These are phyloP conservation scores for Ceratocystis cubensis DNA, from an alignment of 2,329 filamentous ascomycete species.

Conservation along the genomic window DNA sequence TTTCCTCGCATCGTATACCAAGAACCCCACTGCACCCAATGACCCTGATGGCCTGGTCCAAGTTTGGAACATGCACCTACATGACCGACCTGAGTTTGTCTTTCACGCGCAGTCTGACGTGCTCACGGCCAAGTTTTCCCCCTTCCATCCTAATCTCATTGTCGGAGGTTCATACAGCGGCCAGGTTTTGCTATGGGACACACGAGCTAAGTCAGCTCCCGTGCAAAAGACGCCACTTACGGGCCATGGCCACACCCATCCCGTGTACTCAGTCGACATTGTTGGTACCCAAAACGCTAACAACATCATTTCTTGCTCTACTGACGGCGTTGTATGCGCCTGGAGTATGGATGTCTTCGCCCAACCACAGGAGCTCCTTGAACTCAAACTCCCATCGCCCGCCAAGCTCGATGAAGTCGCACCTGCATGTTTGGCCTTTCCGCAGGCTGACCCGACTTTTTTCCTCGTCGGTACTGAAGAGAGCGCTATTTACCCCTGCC, in stretches of 20 bases:
- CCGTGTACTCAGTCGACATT: conserved; percentile 88
- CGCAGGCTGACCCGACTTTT: conserved; percentile 88
- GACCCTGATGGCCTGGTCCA: conserved; percentile 89
- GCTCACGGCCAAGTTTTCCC: conserved; percentile 92
- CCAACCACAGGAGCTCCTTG: conserved; percentile 86
- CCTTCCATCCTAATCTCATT: conserved; percentile 92
- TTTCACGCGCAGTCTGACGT: conserved; percentile 96
- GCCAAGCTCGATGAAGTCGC: conserved; percentile 81
- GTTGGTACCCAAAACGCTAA: conserved; percentile 97
- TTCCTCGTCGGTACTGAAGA: conserved; percentile 96
- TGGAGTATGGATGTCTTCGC: conserved; percentile 98
- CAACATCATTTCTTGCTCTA: conserved; percentile 95
- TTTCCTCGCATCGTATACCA: conserved; percentile 88
- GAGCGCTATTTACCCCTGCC: conserved; percentile 89
- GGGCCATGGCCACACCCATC: conserved; percentile 88
- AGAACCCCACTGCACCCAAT: conserved; percentile 87
- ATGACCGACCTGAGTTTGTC: conserved; percentile 87
- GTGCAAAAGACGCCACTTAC: conserved; percentile 95
- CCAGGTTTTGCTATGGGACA: conserved; percentile 95
- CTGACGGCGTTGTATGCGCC: conserved; percentile 89
- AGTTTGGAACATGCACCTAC: conserved; percentile 93
- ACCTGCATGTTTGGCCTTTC: conserved; percentile 89
- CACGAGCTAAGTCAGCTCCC: conserved; percentile 72
- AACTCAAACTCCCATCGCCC: conserved; percentile 72
- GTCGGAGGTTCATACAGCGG: conserved; percentile 93